A percentile compares a stretch with the other conserved stretches of the same genome.
Conservation (phyloP, 768 basidiomycete genomes). For the Leccinum rimulosum region DNA sequence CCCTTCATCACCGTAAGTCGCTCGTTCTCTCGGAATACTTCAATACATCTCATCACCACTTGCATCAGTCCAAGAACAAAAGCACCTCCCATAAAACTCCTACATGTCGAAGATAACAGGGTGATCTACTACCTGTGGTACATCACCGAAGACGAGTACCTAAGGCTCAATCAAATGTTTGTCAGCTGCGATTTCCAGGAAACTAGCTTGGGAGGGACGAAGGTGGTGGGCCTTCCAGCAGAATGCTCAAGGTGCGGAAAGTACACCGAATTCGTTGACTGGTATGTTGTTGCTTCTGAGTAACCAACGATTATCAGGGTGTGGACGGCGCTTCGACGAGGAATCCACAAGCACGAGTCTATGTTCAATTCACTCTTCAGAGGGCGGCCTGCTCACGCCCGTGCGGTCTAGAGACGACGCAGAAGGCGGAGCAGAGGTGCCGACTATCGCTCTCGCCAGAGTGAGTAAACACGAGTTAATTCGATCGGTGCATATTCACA, state of each 20-base stretch:
- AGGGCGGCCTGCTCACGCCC: slow-evolving; percentile 11
- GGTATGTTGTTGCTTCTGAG: background rate
- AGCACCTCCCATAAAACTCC: slow-evolving; percentile 7
- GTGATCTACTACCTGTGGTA: slow-evolving; percentile 12
- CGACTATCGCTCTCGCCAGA: slow-evolving; percentile 7
- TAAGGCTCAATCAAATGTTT: slow-evolving; percentile 15
- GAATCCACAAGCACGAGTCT: slow-evolving; percentile 16
- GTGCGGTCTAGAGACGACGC: slow-evolving; percentile 15
- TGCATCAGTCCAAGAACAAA: slow-evolving; percentile 5
- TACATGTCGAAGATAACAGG: background rate
- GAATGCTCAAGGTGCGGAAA: slow-evolving; percentile 12
- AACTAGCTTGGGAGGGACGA: slow-evolving; percentile 11
- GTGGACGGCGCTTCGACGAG: slow-evolving; percentile 16
- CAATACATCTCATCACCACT: background rate
- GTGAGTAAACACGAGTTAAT: background rate
- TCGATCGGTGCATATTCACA: background rate
- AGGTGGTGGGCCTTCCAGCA: slow-evolving; percentile 11
- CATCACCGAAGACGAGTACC: slow-evolving; percentile 18
- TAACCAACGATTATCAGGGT: slow-evolving; percentile 1
- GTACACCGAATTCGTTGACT: slow-evolving; percentile 18
- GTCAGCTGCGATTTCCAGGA: slow-evolving; percentile 14
- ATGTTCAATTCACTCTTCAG: slow-evolving; percentile 18
- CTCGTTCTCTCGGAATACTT: background rate
- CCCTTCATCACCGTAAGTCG: slow-evolving; percentile 6
- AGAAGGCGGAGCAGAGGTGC: slow-evolving; percentile 14